Evolutionary conservation across 768 basidiomycete species (phyloP).

Genomic region (Pleurotus tuber-regium): DNA sequence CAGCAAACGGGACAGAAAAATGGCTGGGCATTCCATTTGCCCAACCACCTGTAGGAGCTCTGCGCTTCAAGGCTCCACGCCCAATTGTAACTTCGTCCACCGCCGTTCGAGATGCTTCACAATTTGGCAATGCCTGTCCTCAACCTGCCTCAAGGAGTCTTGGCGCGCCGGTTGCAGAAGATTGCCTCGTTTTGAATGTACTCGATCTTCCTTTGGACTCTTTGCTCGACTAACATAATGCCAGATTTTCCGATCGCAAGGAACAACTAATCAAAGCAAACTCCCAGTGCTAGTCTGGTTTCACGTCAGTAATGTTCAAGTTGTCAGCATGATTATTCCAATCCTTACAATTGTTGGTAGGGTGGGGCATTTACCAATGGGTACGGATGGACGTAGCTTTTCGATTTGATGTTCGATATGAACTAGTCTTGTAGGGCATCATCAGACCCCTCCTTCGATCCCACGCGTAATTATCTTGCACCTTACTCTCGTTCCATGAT

Average conservation of each 20-base stretch:
- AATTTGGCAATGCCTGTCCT: constrained; percentile 43
- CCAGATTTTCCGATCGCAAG: constrained; percentile 19
- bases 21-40: constrained; percentile 54
- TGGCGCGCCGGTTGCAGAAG: constrained; percentile 36
- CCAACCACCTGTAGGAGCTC: constrained; percentile 39
- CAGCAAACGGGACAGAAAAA: constrained; percentile 34
- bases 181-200: constrained; percentile 40
- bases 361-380: constrained; percentile 1
- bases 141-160: constrained; percentile 29
- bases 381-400: constrained; percentile 7
- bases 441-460: constrained; percentile 39
- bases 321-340: not conserved
- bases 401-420: not conserved
- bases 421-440: constrained; percentile 33
- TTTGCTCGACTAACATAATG: not conserved
- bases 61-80: constrained; percentile 45
- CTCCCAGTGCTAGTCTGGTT: constrained; percentile 16
- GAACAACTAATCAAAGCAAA: constrained; percentile 6
- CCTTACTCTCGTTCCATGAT: too few relatives aligned
- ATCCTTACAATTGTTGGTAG: not conserved
- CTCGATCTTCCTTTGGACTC: constrained; percentile 17
- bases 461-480: constrained; percentile 36
- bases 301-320: constrained; percentile 5
- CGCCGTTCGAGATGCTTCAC: constrained; percentile 31
- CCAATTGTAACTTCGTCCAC: constrained; percentile 24